A percentile compares a stretch with the other conserved stretches of the same genome.
Conservation (phyloP, 257 asterid species). For the Handroanthus guayacan region DNA sequence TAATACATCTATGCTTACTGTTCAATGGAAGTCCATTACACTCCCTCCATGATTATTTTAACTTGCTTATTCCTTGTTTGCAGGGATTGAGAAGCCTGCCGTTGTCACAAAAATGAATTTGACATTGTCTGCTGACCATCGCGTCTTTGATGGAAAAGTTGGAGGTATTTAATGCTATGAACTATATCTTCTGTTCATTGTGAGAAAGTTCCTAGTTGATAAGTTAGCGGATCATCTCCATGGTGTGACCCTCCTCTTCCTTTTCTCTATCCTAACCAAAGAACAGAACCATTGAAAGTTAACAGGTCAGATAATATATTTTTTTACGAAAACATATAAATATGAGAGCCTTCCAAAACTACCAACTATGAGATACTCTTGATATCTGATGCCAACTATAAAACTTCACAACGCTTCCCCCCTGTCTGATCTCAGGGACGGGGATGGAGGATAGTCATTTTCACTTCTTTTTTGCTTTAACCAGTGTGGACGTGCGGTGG, state of each 20-base stretch:
- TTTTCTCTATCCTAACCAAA: background rate
- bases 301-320: background rate
- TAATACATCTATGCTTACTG: conserved; percentile 33
- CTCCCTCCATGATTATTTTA: background rate
- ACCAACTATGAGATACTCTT: background rate
- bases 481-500: background rate
- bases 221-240: background rate
- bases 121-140: conserved; percentile 95
- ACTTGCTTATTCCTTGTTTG: conserved; percentile 37
- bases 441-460: background rate
- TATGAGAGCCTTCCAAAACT: background rate
- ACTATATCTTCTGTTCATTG: conserved; percentile 4
- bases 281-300: background rate
- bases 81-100: conserved; percentile 87
- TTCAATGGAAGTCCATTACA: conserved; percentile 31
- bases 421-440: background rate
- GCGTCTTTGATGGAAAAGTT: conserved; percentile 94
- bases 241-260: background rate
- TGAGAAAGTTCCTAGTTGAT: background rate
- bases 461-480: conserved; percentile 1
- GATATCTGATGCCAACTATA: background rate
- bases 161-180: conserved; percentile 65
- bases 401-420: background rate
- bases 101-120: conserved; percentile 82
- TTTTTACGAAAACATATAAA: background rate